Evolutionary conservation across 805 yeast genomes (phyloP), one percentile per base, ranked within the genome.

Genomic region (Saccharomycopsis amapae): DNA sequence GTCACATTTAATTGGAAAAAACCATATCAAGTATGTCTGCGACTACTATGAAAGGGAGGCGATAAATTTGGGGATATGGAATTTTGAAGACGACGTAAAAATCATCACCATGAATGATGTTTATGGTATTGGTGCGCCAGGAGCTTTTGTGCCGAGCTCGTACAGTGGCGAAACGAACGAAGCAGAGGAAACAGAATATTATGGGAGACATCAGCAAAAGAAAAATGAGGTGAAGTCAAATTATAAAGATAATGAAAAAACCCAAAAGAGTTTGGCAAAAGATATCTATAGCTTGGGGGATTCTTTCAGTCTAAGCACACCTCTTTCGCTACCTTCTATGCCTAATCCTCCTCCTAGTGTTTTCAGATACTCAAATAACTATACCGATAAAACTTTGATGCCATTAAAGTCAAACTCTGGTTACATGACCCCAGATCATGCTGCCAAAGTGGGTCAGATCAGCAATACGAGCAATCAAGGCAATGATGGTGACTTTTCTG

Each of bases 1-100:
- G 57, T 79, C 87, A 35, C 96, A 87, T 62, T 61, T 84, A 35
- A 66, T 73, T 33, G 96, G 96, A 7, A 77, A 75, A 55, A 81
- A 84, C 61, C 96, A 87, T 62, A 67, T 84, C 36, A 72, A 75
- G 50, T 69, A 74, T 44, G 84, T 82, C 42, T 78, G 87, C 49
- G 83, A 81, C 46, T 86, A 85, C 65, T 87, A 84, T 58, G 85
- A 83, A 55, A 49, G 53, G 31, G 56, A 56, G 51, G 58, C 55
- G 47, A 56, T 47, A 39, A 47, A 46, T 48, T 48, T 34, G 34
- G 51, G 47, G 5, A 34, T 40, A 36, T 51, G 53, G 55, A 54
- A 46, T n/a, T 46, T 49, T 13, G 43, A 46, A 9, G 63, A 60
- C 3, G 39, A 62, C 4, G 59, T 65, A 3, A 68, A 69, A 55